Evolutionary conservation across 139 green algal genomes (phyloP).

Genomic region (Dunaliella sp.): DNA sequence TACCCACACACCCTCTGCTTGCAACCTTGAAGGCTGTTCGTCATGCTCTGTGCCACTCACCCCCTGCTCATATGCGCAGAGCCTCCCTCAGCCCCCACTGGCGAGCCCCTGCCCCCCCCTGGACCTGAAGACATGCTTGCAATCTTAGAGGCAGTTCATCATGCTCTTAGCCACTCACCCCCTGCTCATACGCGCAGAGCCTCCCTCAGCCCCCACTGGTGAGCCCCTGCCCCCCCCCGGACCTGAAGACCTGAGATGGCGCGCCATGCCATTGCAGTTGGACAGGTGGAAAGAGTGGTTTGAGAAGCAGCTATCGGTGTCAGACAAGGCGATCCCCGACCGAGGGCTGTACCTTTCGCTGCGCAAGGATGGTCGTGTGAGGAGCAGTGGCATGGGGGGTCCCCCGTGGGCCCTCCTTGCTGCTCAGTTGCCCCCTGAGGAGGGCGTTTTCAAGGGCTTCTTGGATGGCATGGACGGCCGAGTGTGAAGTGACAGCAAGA

Average conservation of each 20-base stretch:
- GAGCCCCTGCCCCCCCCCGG: constrained; percentile 13
- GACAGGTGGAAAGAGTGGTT: constrained; percentile 46
- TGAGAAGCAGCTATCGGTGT: constrained; percentile 54
- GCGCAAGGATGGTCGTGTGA: constrained; percentile 73
- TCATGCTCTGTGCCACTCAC: too few species aligned
- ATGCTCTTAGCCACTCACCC: too few species aligned
- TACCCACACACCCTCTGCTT: too few species aligned
- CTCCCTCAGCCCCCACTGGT: background rate
- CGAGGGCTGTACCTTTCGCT: constrained; percentile 71
- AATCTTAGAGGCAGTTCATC: too few species aligned
- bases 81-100: too few species aligned
- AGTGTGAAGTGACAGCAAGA: constrained; percentile 43
- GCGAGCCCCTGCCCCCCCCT: constrained; percentile 15
- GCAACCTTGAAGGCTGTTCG: too few species aligned
- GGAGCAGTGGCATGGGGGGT: constrained; percentile 52
- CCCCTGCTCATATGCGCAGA: too few species aligned
- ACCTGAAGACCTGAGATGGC: constrained; percentile 52
- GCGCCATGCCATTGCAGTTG: constrained; percentile 45
- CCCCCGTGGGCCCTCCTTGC: background rate
- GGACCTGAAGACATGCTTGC: constrained; percentile 26
- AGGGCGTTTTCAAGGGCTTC: constrained; percentile 56
- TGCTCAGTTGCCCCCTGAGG: constrained; percentile 7
- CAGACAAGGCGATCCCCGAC: constrained; percentile 39
- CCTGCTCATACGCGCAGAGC: too few species aligned
- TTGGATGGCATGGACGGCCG: constrained; percentile 76